Evolutionary conservation across 495 filamentous ascomycete species (phyloP), one percentile per base, ranked within the genome.

Genomic region (Venustampulla echinocandica): DNA sequence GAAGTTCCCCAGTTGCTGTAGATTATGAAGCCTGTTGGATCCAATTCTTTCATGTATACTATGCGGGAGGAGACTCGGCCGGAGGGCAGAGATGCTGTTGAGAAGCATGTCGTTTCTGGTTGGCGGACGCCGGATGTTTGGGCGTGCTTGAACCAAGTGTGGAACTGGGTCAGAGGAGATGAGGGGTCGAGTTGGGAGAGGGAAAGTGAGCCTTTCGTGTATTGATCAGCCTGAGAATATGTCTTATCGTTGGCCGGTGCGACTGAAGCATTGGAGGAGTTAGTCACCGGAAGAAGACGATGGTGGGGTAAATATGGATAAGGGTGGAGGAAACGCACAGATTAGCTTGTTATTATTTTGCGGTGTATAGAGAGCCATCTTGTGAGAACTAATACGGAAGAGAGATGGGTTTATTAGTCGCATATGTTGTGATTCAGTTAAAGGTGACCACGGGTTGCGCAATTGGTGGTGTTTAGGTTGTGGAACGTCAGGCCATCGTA

Each of bases 11-110:
- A 93, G 62, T 97, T 98, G 54, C 78, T 85, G 66, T 97, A 98
- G 10, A 97, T 71, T 20, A 95, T 85, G 64, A 95, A 98, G 10
- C 89, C 90, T 3, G 69, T 65, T 22, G 74, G 64, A 60, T 87
- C 84, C 19, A 87, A 74, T 62, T 89, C 84, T 61, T 98, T 98
- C 23, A 98, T 71, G 64, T 97, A 97, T 43, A 98, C 87, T 49
- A 83, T 74, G 37, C 92, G 85, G 9, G 85, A 77, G 49, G 82
- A 87, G 28, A 96, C 81, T 23, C 82, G 79, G 44, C 92, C 92
- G 0, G 80, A 85, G 15, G 90, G 92, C 3, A 97, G 70, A n/a
- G 69, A 68, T 1, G 92, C 88, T 5, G 90, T 97, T 10, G 92
- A 82, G 0, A 97, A 69, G 14, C 77, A 83, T 50, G 80, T 79